Evolutionary conservation across 164 flowering plant species (phyloP), one percentile per base, ranked within the genome.

Genomic region (Stephania cephalantha): DNA sequence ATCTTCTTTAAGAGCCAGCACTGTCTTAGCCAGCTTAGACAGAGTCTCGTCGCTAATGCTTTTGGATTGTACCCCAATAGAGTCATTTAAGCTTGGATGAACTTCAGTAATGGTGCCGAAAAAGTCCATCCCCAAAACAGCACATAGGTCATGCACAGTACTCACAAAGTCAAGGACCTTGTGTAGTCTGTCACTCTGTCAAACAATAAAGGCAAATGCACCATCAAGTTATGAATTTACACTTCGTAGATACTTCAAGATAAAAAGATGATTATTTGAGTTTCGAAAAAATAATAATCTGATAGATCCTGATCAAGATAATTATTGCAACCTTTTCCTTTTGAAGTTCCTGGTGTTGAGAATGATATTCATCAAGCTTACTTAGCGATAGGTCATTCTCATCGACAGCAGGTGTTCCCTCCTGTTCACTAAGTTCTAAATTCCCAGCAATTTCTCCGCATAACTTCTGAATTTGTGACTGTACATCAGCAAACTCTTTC

Each of bases 71-170:
- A 87, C 91, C 71, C 90, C 88, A 61, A 85, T 81, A 10, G 97
- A 87, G 68, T 91, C 99, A 86, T 88, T 79, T 81, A 95, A 86
- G 84, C 93, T 93, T 5, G 98, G 95, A 81, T 95, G 97, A 78
- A 95, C 97, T 84, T 92, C 97, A 74, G 92, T 88, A 22, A 93
- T 90, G 61, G 94, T 91, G 77, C 87, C 85, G 76, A 86, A 83
- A 84, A 95, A 95, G 78, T 95, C 98, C 89, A 95, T 83, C 68
- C 98, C 97, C 82, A 95, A 88, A 13, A 95, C 94, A 69, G 89
- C 90, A 83, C 98, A 95, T 20, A 95, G 97, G 83, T 92, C 97
- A 83, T 92, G 97, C 75, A 95, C 95, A 31, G 92, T 88, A 86
- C 97, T 90, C 42, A 95, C 95, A 83, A 90, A 89, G 72, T 95